These are phyloP conservation scores for Leccinum solheimii DNA, from an alignment of 1,284 basidiomycete genomes.

Conservation along the genomic window DNA sequence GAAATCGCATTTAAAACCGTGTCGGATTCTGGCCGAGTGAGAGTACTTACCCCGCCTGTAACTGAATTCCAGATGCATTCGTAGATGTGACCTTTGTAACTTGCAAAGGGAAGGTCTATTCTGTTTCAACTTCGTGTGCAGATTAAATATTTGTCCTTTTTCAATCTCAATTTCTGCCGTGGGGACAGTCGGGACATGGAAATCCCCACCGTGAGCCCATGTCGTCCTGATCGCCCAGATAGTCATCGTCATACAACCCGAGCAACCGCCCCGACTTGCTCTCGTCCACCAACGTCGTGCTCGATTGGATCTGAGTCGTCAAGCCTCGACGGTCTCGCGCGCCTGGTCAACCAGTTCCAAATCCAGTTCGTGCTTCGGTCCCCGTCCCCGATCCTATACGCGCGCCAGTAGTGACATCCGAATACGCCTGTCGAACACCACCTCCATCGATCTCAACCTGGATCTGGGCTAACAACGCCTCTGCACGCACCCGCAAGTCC, in stretches of 20 bases:
- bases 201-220: too few species aligned
- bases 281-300: conserved; percentile 51
- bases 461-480: conserved; percentile 47
- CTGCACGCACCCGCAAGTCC: conserved; percentile 43
- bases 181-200: too few species aligned
- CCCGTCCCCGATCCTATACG: neutral
- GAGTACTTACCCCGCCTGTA: too few species aligned
- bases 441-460: conserved; percentile 27
- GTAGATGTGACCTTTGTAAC: too few species aligned
- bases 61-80: too few species aligned
- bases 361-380: neutral
- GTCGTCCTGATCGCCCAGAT: too few species aligned
- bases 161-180: too few species aligned
- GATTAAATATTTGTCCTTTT: too few species aligned
- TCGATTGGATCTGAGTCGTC: conserved; percentile 50
- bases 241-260: conserved; percentile 57
- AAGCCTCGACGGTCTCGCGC: conserved; percentile 59
- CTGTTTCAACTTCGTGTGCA: too few species aligned
- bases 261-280: conserved; percentile 65
- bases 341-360: conserved; percentile 48
- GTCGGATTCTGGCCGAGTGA: too few species aligned
- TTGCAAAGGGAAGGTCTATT: too few species aligned
- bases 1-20: too few species aligned
- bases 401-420: neutral
- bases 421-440: conserved; percentile 27